phyloP scores from a whole-genome alignment of 2,329 filamentous ascomycete species.

The Hymenoscyphus scutula region DNA sequence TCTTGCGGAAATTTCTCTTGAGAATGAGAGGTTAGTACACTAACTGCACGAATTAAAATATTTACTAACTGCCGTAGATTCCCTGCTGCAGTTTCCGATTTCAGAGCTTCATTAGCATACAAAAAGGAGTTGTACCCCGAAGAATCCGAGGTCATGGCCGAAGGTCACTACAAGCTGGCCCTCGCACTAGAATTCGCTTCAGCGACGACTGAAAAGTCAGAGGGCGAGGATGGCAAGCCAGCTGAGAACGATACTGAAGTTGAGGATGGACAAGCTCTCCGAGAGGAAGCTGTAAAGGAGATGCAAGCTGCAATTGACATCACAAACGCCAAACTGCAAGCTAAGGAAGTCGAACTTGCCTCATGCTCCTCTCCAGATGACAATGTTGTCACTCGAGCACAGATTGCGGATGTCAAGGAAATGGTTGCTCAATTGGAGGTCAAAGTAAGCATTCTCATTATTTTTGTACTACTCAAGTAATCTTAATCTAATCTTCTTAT shows the following conservation, averaged over 20 bases:
- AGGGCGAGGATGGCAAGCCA: constrained; percentile 36
- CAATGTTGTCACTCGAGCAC: constrained; percentile 58
- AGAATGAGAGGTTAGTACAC: constrained; percentile 72
- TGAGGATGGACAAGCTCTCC: constrained; percentile 64
- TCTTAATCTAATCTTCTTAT: constrained; percentile 17
- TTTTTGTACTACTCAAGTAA: background rate
- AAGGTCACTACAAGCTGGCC: constrained; percentile 95
- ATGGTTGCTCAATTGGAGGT: constrained; percentile 77
- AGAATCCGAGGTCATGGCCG: constrained; percentile 82
- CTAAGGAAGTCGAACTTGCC: constrained; percentile 65
- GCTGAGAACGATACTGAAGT: constrained; percentile 41
- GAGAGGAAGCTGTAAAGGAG: constrained; percentile 68
- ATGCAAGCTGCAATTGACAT: constrained; percentile 73
- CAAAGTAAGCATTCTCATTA: constrained; percentile 52
- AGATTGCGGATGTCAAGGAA: constrained; percentile 72
- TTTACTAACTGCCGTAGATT: constrained; percentile 53
- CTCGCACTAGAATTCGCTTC: constrained; percentile 93
- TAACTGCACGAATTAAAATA: background rate
- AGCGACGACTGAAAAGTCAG: constrained; percentile 58
- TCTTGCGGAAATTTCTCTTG: constrained; percentile 92
- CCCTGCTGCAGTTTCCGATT: constrained; percentile 79
- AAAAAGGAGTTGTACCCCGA: constrained; percentile 76
- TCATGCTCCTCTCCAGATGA: constrained; percentile 64
- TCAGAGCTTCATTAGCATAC: constrained; percentile 71
- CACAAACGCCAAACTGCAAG: constrained; percentile 67